Base-by-base conservation (phyloP, 2,329 filamentous ascomycete genomes). In the Grosmannia clavigera region DNA sequence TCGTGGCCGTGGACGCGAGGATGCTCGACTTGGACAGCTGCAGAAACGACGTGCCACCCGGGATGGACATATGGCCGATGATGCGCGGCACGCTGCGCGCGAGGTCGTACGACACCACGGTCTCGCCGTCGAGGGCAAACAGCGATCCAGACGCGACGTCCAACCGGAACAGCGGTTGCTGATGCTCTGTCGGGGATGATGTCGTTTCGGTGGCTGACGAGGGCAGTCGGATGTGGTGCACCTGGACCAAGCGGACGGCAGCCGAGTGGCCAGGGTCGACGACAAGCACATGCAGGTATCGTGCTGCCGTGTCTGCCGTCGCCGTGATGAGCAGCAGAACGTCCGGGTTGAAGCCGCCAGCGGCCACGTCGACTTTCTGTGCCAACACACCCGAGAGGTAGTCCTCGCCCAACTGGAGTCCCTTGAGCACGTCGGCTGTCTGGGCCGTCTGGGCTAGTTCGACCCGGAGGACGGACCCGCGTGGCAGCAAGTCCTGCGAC, bases 1-100 rank as follows among this genome's bases (percentile, higher is more conserved):
- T 76, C 11, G 76, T 72, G 0, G 76, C 66, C 0, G 83, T 84
- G n/a, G 81, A 76, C 1, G 82, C 78, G 53, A 92, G 76, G 1
- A 89, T 70, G 5, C 86, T 82, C 9, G 86, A 83, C 60, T 80
- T 81, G 9, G 86, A 88, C 0, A 91, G 73, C 7, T 85, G 80
- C 7, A 86, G 68, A 66, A 90, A 88, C 2, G 85, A 86, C 25
- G 76, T 75, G 2, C 83, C 75, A 1, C 74, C 77, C 5, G 78
- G 72, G 50, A 80, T 73, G 6, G 76, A 71, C 31, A 86, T 73
- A 16, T 72, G 75, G 16, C 84, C 83, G 60, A 78, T 77, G 31
- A 84, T 70, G 64, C 80, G 84, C 0, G 86, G 86, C 7, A 86
- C 74, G 19, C 81, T 81, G 16, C 79, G 77, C 19, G 80, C 81